Base-by-base conservation (phyloP, 306 rosid genomes). In the Ziziphus jujuba region DNA sequence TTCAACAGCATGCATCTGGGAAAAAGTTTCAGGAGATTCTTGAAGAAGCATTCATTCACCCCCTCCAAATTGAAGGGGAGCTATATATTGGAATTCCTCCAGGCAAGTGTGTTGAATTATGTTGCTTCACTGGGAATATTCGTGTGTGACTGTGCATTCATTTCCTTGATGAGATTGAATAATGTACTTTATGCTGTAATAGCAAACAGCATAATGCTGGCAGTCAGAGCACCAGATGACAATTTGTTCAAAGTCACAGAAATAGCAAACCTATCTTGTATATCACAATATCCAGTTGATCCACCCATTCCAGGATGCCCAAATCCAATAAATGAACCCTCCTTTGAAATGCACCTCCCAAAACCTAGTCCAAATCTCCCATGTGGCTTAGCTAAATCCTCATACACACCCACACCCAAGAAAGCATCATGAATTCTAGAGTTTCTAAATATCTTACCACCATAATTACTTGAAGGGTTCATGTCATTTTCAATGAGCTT, bases 301-400 rank as follows among this genome's bases (percentile, higher is more conserved):
- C 97, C 97, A 47, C 97, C 97, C 88, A 91, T 84, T 48, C 97
- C 96, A 0, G 97, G 81, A 76, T 88, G 96, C 59, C 97, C 97
- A 81, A 88, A 91, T 24, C 83, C 89, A 61, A 72, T 25, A 66
- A 85, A 71, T 11, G 92, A 75, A n/a, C 85, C 89, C 17, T 90
- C 85, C 56, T 76, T 74, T 3, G 91, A 79, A 36, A 50, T 56
- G 53, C 69, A 77, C 79, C 91, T 80, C 80, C 61, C 79, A 68
- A 88, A 91, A 44, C 97, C 97, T 7, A 91, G 79, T 65, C 97
- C 93, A 70, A 88, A 91, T 35, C 10, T 17, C 31, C 83, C 87
- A 68, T 64, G 48, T 56, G 88, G 87, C 66, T 84, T 61, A 23
- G 40, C 61, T 28, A 86, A 72, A 71, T 85, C 80, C 71, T 73